Conservation (phyloP, 495 filamentous ascomycete species). For the Poronia punctata region DNA sequence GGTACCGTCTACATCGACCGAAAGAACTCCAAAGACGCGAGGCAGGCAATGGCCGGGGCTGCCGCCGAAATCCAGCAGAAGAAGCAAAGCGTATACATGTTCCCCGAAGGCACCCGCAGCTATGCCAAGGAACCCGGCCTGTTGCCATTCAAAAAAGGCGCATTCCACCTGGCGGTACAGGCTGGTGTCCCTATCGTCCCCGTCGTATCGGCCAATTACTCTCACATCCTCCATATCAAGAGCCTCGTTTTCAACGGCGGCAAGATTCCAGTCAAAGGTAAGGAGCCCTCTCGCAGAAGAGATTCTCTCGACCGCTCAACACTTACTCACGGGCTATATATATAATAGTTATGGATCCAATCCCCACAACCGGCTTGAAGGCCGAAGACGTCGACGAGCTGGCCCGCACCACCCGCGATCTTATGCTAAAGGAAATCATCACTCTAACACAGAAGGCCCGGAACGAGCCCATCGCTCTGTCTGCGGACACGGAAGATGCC, state of each 20-base stretch:
- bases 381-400: constrained; percentile 76
- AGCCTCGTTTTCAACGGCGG: constrained; percentile 64
- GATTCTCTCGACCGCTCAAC: background rate
- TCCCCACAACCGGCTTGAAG: constrained; percentile 71
- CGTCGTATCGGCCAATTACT: constrained; percentile 81
- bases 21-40: constrained; percentile 68
- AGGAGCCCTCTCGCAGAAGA: constrained; percentile 17
- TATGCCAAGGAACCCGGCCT: constrained; percentile 75
- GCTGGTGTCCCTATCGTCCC: constrained; percentile 90
- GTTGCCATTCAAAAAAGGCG: constrained; percentile 94
- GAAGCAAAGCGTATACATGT: constrained; percentile 87
- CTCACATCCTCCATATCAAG: constrained; percentile 68
- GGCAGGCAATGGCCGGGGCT: constrained; percentile 77
- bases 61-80: constrained; percentile 67
- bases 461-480: constrained; percentile 24
- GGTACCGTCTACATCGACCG: constrained; percentile 95
- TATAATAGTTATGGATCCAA: constrained; percentile 69
- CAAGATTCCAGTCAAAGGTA: constrained; percentile 73
- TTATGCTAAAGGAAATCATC: constrained; percentile 73
- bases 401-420: constrained; percentile 58
- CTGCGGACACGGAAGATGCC: constrained; percentile 16
- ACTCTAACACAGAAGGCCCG: constrained; percentile 47
- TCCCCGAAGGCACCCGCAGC: constrained; percentile 87
- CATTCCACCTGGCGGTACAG: constrained; percentile 92
- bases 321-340: constrained; percentile 11